Evolutionary conservation across 345 rosid genomes (phyloP).

Genomic region (Hypericum perforatum): DNA sequence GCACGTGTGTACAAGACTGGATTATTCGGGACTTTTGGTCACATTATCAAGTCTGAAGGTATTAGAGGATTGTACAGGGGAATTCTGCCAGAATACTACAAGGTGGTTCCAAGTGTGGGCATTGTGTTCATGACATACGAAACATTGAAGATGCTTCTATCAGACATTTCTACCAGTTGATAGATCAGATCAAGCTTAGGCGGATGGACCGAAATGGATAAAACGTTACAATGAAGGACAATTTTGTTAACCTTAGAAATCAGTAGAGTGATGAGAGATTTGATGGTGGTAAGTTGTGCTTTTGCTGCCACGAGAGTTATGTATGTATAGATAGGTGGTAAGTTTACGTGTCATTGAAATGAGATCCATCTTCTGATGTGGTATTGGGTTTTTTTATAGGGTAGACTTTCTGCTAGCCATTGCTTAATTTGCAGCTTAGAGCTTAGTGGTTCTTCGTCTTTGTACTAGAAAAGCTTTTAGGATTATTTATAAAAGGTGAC

Average conservation of each 20-base stretch:
- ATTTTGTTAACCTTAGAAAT: no score
- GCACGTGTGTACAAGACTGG: conserved; percentile 72
- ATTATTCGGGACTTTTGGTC: conserved; percentile 62
- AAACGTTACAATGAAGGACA: no score
- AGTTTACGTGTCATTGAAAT: background rate
- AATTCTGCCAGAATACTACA: conserved; percentile 88
- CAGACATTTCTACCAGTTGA: conserved; percentile 25
- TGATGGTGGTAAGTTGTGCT: no score
- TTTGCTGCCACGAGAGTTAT: background rate
- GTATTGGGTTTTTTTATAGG: conserved; percentile 5
- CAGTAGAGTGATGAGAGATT: no score
- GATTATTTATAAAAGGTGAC: no score
- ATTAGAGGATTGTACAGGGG: conserved; percentile 83
- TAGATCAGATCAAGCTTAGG: conserved; percentile 5
- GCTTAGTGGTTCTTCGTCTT: no score
- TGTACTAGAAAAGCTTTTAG: no score
- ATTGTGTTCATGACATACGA: conserved; percentile 87
- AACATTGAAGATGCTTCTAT: conserved; percentile 46
- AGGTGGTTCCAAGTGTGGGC: conserved; percentile 91
- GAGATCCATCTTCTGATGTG: conserved; percentile 2
- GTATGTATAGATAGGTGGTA: no score
- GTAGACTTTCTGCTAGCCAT: background rate
- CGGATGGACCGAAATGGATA: no score
- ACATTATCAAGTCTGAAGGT: conserved; percentile 72
- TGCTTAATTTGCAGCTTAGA: no score